phyloP scores from a whole-genome alignment of 2,329 filamentous ascomycete genomes.

The Aspergillus sp. region DNA sequence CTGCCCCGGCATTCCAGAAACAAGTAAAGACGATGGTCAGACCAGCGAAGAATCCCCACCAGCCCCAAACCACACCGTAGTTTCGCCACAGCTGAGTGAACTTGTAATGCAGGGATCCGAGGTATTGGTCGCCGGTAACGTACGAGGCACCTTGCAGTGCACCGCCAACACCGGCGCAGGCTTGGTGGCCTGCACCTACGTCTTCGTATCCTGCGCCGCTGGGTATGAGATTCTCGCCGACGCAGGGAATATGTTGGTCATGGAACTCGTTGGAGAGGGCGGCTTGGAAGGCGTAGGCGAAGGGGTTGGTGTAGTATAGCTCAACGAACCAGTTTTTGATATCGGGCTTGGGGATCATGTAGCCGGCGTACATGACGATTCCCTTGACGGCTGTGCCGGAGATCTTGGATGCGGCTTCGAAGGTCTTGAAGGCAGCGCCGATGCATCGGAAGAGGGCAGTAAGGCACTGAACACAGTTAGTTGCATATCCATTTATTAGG shows the following conservation, averaged over 20 bases:
- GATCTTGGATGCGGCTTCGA: slow-evolving; percentile 60
- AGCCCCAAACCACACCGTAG: slow-evolving; percentile 63
- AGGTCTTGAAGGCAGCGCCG: slow-evolving; percentile 56
- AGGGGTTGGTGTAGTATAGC: slow-evolving; percentile 42
- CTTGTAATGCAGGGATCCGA: slow-evolving; percentile 55
- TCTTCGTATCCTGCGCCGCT: slow-evolving; percentile 33
- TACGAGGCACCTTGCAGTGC: slow-evolving; percentile 49
- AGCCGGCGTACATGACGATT: slow-evolving; percentile 44
- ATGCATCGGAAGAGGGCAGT: slow-evolving; percentile 59
- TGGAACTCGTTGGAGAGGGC: slow-evolving; percentile 40
- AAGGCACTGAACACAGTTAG: slow-evolving; percentile 43
- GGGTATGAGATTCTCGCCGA: slow-evolving; percentile 36
- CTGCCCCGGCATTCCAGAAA: slow-evolving; percentile 55
- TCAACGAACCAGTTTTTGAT: slow-evolving; percentile 57
- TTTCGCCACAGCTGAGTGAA: slow-evolving; percentile 59
- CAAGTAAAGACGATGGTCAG: slow-evolving; percentile 60
- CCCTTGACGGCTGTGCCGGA: slow-evolving; percentile 40
- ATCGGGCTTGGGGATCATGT: slow-evolving; percentile 46
- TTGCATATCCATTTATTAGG: neutral
- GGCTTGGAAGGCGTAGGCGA: slow-evolving; percentile 41
- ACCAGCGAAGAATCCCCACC: slow-evolving; percentile 60
- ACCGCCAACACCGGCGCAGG: slow-evolving; percentile 57
- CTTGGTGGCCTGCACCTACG: slow-evolving; percentile 15
- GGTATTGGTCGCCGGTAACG: slow-evolving; percentile 60
- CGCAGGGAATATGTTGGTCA: slow-evolving; percentile 34